These are phyloP conservation scores for Fraxinus platypoda DNA, from an alignment of 305 asterid species.

Conservation along the genomic window DNA sequence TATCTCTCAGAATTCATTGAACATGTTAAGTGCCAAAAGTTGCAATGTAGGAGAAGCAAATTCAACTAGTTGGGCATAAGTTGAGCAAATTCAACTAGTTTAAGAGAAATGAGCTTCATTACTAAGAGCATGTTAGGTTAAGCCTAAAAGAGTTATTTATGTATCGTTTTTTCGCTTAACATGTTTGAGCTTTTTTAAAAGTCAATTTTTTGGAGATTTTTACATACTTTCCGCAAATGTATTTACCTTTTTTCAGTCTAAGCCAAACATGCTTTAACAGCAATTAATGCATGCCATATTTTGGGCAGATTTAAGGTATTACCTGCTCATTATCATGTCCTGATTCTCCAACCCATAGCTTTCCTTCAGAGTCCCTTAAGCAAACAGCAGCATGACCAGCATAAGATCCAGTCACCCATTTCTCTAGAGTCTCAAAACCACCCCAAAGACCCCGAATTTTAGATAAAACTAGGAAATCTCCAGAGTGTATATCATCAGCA, in stretches of 20 bases:
- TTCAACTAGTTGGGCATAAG: background rate
- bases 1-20: background rate
- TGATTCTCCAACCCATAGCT: constrained; percentile 97
- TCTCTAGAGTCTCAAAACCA: constrained; percentile 92
- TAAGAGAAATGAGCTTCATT: background rate
- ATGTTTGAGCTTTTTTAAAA: background rate
- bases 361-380: constrained; percentile 79
- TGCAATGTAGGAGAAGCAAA: constrained; percentile 2
- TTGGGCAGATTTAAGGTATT: constrained; percentile 17
- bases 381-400: constrained; percentile 97
- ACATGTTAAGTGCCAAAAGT: background rate
- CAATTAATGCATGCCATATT: constrained; percentile 4
- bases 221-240: background rate
- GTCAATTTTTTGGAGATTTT: background rate
- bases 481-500: constrained; percentile 73
- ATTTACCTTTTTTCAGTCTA: background rate
- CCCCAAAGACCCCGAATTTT: constrained; percentile 96
- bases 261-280: background rate
- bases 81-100: background rate
- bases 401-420: constrained; percentile 95
- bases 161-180: background rate
- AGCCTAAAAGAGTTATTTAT: background rate
- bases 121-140: background rate
- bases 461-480: constrained; percentile 86
- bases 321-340: constrained; percentile 89